A percentile compares a stretch with the other conserved stretches of the same genome.
Conservation (phyloP, 495 filamentous ascomycete genomes). For the Trypethelium eluteriae region DNA sequence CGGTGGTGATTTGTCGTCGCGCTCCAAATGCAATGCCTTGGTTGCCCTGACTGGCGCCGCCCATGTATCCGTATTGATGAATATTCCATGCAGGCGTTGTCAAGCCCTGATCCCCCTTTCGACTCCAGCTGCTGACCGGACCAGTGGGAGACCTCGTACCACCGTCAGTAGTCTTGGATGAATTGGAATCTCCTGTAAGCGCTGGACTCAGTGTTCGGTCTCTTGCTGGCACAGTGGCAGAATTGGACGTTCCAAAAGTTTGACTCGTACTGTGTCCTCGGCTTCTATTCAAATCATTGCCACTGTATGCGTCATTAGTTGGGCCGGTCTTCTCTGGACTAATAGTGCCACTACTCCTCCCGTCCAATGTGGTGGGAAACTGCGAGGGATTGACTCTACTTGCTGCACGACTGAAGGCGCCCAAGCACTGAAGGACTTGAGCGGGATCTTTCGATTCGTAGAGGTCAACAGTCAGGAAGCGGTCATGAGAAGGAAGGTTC, state of each 20-base stretch:
- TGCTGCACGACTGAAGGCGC: slow-evolving; percentile 83
- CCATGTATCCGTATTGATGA: slow-evolving; percentile 97
- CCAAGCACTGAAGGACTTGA: slow-evolving; percentile 88
- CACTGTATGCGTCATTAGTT: slow-evolving; percentile 32
- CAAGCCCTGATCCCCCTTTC: slow-evolving; percentile 64
- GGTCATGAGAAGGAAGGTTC: slow-evolving; percentile 82
- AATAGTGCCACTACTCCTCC: slow-evolving; percentile 41
- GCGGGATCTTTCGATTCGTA: slow-evolving; percentile 95
- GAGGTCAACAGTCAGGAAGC: slow-evolving; percentile 95
- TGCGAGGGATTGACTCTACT: slow-evolving; percentile 63
- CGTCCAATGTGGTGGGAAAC: slow-evolving; percentile 47
- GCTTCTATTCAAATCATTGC: slow-evolving; percentile 11
- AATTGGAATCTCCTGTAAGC: slow-evolving; percentile 38
- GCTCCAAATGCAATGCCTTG: slow-evolving; percentile 88
- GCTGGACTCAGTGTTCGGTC: slow-evolving; percentile 48
- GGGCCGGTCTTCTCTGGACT: slow-evolving; percentile 54
- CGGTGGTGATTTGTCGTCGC: slow-evolving; percentile 82
- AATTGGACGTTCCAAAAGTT: slow-evolving; percentile 34
- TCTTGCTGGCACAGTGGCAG: slow-evolving; percentile 17
- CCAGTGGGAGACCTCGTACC: slow-evolving; percentile 40
- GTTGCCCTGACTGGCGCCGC: slow-evolving; percentile 92
- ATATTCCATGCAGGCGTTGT: slow-evolving; percentile 97
- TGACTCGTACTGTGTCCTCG: slow-evolving; percentile 42
- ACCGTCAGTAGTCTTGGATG: slow-evolving; percentile 31
- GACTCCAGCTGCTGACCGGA: slow-evolving; percentile 83